phyloP scores from a whole-genome alignment of 768 basidiomycete genomes.

The Glaciozyma antarctica region DNA sequence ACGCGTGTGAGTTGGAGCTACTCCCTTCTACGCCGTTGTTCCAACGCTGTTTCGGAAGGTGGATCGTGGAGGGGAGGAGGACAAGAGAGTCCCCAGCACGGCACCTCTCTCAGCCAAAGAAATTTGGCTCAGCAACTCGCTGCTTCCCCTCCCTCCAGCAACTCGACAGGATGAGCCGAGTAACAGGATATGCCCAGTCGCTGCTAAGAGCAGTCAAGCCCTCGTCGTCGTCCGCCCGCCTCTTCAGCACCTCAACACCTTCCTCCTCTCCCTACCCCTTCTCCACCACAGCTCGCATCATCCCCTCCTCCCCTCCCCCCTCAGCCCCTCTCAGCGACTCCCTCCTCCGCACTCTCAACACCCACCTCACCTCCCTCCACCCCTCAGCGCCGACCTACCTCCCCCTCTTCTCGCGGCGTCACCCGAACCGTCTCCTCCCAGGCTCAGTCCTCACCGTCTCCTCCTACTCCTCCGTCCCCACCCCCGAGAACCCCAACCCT shows the following conservation, averaged over 20 bases:
- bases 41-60: no score
- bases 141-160: no score
- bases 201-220: no score
- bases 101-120: no score
- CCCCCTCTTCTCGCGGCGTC: constrained; percentile 61
- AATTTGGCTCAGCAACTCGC: no score
- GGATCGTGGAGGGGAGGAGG: no score
- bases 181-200: no score
- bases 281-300: background rate
- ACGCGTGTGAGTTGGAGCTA: no score
- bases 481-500: constrained; percentile 33
- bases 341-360: constrained; percentile 28
- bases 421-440: constrained; percentile 58
- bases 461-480: constrained; percentile 64
- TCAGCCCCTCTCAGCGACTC: background rate
- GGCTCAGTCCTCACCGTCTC: constrained; percentile 80
- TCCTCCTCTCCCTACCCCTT: constrained; percentile 16
- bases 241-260: background rate
- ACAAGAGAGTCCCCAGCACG: no score
- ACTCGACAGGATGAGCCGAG: no score
- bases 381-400: constrained; percentile 6
- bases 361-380: constrained; percentile 21
- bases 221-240: no score
- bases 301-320: constrained; percentile 2
- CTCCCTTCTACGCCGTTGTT: no score